A percentile compares a stretch with the other conserved stretches of the same genome.
Evolutionary conservation across 1,284 basidiomycete genomes (phyloP).

Genomic region (Puccinia polysora): DNA sequence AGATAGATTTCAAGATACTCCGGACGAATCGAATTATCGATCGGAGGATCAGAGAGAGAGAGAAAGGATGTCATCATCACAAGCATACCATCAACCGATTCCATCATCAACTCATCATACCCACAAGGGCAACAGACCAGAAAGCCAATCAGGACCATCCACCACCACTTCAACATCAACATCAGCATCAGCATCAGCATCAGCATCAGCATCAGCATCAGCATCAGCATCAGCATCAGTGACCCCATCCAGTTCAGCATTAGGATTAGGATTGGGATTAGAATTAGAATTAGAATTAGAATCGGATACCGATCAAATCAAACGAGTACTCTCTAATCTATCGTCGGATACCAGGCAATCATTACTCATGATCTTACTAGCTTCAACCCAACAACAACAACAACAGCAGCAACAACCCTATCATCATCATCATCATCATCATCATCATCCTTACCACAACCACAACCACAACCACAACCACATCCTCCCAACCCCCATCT

Average conservation of each 20-base stretch:
- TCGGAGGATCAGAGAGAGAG: too few relatives aligned
- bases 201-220: background rate
- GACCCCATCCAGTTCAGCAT: background rate
- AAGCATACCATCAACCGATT: too few relatives aligned
- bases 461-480: background rate
- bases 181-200: background rate
- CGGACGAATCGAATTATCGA: too few relatives aligned
- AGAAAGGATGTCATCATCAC: too few relatives aligned
- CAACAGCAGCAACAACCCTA: background rate
- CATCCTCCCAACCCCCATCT: background rate
- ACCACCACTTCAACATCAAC: too few relatives aligned
- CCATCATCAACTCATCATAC: too few relatives aligned
- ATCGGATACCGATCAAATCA: conserved; percentile 4
- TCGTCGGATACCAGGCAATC: conserved; percentile 15
- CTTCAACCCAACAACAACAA: background rate
- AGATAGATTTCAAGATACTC: too few relatives aligned
- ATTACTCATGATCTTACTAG: conserved; percentile 1
- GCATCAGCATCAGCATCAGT: background rate
- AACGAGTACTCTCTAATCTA: conserved; percentile 12
- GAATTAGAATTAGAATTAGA: background rate
- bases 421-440: background rate
- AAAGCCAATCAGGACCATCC: too few relatives aligned
- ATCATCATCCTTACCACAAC: background rate
- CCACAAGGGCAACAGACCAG: too few relatives aligned
- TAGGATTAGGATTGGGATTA: background rate